phyloP scores from a whole-genome alignment of 2,329 filamentous ascomycete species.

The Coniochaeta ligniaria region DNA sequence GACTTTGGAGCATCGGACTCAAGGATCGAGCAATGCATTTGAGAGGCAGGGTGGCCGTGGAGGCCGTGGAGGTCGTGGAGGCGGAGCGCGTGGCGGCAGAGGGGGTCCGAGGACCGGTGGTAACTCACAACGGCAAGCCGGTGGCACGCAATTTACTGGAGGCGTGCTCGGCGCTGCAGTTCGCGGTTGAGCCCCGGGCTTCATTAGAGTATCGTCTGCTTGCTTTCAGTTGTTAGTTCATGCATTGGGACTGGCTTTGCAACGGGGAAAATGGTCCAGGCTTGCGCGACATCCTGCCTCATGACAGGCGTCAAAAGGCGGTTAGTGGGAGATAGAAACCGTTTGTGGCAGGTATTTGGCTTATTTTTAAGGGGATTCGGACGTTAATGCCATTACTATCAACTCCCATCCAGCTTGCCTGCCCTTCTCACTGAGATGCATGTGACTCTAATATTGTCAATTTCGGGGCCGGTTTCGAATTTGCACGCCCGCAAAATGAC shows the following conservation, averaged over 20 bases:
- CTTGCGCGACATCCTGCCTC: background rate
- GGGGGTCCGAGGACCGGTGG: slow-evolving; percentile 53
- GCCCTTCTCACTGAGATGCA: background rate
- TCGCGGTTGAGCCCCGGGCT: slow-evolving; percentile 37
- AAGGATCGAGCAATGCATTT: slow-evolving; percentile 92
- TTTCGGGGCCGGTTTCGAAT: too few relatives aligned
- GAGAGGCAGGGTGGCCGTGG: slow-evolving; percentile 82
- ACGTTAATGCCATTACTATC: background rate
- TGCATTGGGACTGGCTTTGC: slow-evolving; percentile 15
- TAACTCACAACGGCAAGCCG: slow-evolving; percentile 57
- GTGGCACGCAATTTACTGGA: slow-evolving; percentile 74
- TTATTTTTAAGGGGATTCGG: background rate
- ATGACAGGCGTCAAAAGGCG: background rate
- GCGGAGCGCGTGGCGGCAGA: slow-evolving; percentile 55
- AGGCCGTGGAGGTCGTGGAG: slow-evolving; percentile 56
- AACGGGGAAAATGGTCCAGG: background rate
- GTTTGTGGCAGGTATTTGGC: background rate
- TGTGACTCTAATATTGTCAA: too few relatives aligned
- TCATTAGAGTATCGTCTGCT: slow-evolving; percentile 4
- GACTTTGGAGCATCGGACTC: slow-evolving; percentile 92
- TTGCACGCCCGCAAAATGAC: too few relatives aligned
- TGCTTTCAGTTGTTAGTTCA: slow-evolving; percentile 10
- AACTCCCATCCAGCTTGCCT: background rate
- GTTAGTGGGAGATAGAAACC: background rate
- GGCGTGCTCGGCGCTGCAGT: slow-evolving; percentile 68